Evolutionary conservation across 352 stramenopile species (phyloP).

Genomic region (Globisporangium irregulare): DNA sequence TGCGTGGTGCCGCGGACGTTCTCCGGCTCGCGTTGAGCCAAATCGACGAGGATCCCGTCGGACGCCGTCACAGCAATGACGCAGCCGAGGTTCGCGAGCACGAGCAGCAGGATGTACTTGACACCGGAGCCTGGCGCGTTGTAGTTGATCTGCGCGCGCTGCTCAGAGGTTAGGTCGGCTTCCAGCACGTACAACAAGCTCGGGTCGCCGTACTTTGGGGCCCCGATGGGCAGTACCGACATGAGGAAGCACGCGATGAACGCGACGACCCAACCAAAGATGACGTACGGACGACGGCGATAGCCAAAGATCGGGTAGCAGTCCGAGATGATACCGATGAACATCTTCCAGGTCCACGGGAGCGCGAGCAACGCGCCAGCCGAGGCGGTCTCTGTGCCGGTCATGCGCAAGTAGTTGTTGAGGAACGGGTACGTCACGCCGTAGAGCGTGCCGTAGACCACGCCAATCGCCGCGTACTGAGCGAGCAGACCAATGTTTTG

Average conservation of each 20-base stretch:
- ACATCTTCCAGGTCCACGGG: slow-evolving; percentile 78
- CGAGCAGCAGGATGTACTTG: slow-evolving; percentile 57
- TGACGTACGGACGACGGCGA: slow-evolving; percentile 54
- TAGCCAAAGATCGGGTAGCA: slow-evolving; percentile 38
- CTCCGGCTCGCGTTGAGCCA: slow-evolving; percentile 57
- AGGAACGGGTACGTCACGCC: slow-evolving; percentile 48
- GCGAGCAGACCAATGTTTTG: slow-evolving; percentile 40
- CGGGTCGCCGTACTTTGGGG: slow-evolving; percentile 57
- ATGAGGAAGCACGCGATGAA: slow-evolving; percentile 35
- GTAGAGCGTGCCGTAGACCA: slow-evolving; percentile 48
- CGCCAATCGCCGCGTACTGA: slow-evolving; percentile 45
- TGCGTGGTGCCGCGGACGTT: slow-evolving; percentile 47
- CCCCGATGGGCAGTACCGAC: slow-evolving; percentile 30
- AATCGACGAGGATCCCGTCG: slow-evolving; percentile 51
- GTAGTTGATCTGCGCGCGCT: slow-evolving; percentile 11
- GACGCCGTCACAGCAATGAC: slow-evolving; percentile 50
- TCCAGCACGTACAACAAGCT: slow-evolving; percentile 27
- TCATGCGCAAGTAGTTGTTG: slow-evolving; percentile 54
- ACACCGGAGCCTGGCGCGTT: slow-evolving; percentile 36
- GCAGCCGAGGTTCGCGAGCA: slow-evolving; percentile 52
- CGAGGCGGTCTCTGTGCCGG: slow-evolving; percentile 35
- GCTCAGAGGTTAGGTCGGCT: slow-evolving; percentile 30
- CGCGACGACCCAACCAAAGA: slow-evolving; percentile 58
- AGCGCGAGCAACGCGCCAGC: slow-evolving; percentile 51
- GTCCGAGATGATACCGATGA: slow-evolving; percentile 51